Evolutionary conservation across 768 basidiomycete genomes (phyloP).

Genomic region (Tricholoma sp.): DNA sequence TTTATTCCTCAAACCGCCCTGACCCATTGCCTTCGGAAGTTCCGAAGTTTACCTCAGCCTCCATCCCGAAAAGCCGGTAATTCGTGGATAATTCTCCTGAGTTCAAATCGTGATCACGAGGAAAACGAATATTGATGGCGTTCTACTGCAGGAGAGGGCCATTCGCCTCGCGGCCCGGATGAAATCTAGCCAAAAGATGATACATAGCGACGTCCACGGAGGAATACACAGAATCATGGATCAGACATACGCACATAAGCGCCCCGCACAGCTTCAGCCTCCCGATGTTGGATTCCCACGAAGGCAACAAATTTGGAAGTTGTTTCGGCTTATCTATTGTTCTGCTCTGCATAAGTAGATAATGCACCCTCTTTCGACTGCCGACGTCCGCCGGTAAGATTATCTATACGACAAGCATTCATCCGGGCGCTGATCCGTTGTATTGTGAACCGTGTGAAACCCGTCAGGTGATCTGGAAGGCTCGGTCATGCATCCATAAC

Average conservation of each 20-base stretch:
- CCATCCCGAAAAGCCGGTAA: constrained; percentile 11
- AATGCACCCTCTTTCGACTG: not conserved
- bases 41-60: constrained; percentile 14
- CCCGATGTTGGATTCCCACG: not conserved
- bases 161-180: constrained; percentile 14
- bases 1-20: constrained; percentile 20
- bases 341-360: not conserved
- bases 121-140: constrained; percentile 4
- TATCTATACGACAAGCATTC: not conserved
- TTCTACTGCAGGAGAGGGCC: constrained; percentile 5
- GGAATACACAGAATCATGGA: constrained; percentile 15
- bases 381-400: not conserved
- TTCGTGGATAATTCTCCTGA: constrained; percentile 10
- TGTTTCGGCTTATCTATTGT: too few relatives aligned
- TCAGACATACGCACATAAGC: not conserved
- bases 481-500: not conserved
- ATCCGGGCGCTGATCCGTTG: too few relatives aligned
- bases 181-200: constrained; percentile 14
- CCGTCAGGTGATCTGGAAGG: too few relatives aligned
- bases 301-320: not conserved
- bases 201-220: constrained; percentile 25
- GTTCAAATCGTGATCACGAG: constrained; percentile 15
- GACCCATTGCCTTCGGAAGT: constrained; percentile 17
- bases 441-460: not conserved
- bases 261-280: not conserved